phyloP scores from a whole-genome alignment of 2,329 filamentous ascomycete genomes.

The Beauveria sp. region DNA sequence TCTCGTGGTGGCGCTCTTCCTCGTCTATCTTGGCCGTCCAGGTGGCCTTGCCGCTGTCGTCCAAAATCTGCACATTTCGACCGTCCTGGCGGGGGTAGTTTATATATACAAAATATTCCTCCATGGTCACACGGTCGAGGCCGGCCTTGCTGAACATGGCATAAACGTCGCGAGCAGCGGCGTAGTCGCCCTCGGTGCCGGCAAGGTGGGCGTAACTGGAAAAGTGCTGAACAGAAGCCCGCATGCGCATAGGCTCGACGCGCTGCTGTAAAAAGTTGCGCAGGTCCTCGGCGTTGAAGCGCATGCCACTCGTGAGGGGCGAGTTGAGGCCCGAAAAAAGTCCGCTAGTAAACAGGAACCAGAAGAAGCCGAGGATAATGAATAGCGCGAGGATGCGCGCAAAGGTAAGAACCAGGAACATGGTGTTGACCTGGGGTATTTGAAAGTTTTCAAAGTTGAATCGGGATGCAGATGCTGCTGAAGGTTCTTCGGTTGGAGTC shows the following conservation, averaged over 20 bases:
- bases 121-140: constrained; percentile 67
- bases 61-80: constrained; percentile 72
- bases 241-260: constrained; percentile 62
- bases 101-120: constrained; percentile 81
- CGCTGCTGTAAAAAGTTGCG: constrained; percentile 65
- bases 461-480: not conserved
- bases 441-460: constrained; percentile 7
- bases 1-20: constrained; percentile 55
- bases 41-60: constrained; percentile 51
- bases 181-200: constrained; percentile 88
- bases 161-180: constrained; percentile 76
- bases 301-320: constrained; percentile 56
- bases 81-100: constrained; percentile 81
- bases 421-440: constrained; percentile 33
- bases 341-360: constrained; percentile 79
- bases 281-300: constrained; percentile 76
- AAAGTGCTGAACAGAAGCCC: constrained; percentile 67
- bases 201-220: constrained; percentile 84
- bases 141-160: constrained; percentile 64
- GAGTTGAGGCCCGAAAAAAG: constrained; percentile 61
- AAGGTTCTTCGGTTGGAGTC: not conserved
- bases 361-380: constrained; percentile 69
- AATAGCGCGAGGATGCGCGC: constrained; percentile 68
- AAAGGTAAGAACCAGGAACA: constrained; percentile 51
- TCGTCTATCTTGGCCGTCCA: constrained; percentile 87